phyloP scores from a whole-genome alignment of 2,329 filamentous ascomycete genomes.

The Daldinia eschscholtzii region DNA sequence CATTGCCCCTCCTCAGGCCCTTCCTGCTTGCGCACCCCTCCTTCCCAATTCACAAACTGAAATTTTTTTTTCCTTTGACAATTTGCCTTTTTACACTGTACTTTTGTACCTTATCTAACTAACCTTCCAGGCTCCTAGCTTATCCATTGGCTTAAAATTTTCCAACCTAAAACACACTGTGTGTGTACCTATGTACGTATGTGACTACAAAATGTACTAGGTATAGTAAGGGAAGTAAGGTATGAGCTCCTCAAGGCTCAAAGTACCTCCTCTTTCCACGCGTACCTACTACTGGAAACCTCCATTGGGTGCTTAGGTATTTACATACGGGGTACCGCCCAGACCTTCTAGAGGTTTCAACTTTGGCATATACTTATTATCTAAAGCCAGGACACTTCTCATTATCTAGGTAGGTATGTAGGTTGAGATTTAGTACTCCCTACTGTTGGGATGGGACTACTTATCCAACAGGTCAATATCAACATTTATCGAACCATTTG shows the following conservation, averaged over 20 bases:
- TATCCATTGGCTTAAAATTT: conserved; percentile 33
- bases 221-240: neutral
- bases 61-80: conserved; percentile 33
- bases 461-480: neutral
- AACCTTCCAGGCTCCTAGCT: neutral
- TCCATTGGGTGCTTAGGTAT: neutral
- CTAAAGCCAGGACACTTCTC: neutral
- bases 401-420: neutral
- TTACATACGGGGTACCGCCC: neutral
- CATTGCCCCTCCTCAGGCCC: conserved; percentile 41
- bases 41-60: conserved; percentile 42
- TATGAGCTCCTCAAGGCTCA: too few species aligned
- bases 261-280: conserved; percentile 6
- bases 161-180: conserved; percentile 32
- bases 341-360: neutral
- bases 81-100: conserved; percentile 27
- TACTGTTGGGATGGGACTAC: conserved; percentile 6
- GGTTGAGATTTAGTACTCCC: neutral
- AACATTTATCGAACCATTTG: conserved; percentile 4
- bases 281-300: neutral
- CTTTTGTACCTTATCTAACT: conserved; percentile 21
- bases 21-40: conserved; percentile 39
- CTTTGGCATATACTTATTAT: neutral
- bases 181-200: neutral
- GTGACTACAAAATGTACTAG: neutral